These are phyloP conservation scores for Aspergillus sclerotioniger DNA, from an alignment of 495 filamentous ascomycete genomes.

Conservation along the genomic window DNA sequence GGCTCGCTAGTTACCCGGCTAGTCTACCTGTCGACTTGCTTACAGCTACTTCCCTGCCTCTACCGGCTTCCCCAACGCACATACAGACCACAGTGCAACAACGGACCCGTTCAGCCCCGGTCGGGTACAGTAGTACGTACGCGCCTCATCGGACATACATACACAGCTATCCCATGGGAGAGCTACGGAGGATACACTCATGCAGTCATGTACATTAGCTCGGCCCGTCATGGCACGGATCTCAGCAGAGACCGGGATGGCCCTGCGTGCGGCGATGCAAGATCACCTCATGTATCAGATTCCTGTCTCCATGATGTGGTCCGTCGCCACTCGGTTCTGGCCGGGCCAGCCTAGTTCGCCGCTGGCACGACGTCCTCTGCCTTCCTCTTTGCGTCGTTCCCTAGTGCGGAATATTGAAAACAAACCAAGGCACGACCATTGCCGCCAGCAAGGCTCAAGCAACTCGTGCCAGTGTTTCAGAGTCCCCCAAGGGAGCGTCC, in stretches of 20 bases:
- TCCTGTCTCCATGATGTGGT: neutral
- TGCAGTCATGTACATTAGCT: neutral
- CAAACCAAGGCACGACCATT: neutral
- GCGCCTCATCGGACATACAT: neutral
- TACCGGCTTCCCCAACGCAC: constrained; percentile 6
- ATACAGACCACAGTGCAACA: neutral
- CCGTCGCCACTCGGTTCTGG: constrained; percentile 2
- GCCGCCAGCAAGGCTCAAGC: constrained; percentile 4
- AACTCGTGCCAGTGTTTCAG: constrained; percentile 7
- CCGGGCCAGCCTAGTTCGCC: neutral
- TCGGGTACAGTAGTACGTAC: constrained; percentile 4
- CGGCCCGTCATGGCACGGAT: constrained; percentile 4
- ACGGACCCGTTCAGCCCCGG: constrained; percentile 4
- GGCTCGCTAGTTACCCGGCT: neutral
- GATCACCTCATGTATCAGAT: constrained; percentile 10
- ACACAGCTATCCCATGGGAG: neutral
- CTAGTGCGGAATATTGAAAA: neutral
- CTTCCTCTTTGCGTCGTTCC: neutral
- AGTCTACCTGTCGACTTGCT: constrained; percentile 6
- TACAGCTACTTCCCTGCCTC: constrained; percentile 3
- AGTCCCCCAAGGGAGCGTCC: neutral
- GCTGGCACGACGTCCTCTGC: constrained; percentile 2
- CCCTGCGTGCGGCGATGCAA: constrained; percentile 6
- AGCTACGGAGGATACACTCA: neutral
- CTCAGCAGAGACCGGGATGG: constrained; percentile 1